phyloP scores from a whole-genome alignment of 768 basidiomycete species.

The Coprinopsis strossmayeri region DNA sequence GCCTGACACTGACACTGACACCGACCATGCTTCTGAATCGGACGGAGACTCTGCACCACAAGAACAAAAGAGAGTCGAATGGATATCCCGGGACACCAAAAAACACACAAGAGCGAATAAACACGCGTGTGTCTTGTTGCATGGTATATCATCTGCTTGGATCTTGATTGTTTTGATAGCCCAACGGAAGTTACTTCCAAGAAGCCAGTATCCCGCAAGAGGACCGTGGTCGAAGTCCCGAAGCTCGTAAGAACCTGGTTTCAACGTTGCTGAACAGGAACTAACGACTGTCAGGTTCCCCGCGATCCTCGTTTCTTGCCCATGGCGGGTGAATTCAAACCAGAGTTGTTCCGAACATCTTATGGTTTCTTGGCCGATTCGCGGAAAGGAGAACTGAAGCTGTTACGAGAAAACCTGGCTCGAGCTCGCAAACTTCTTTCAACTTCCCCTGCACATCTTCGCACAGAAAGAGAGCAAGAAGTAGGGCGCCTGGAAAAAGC shows the following conservation, averaged over 20 bases:
- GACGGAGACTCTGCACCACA: conserved; percentile 7
- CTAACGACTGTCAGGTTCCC: conserved; percentile 42
- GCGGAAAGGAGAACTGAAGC: conserved; percentile 57
- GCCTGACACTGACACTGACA: too few species aligned
- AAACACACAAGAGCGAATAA: conserved; percentile 59
- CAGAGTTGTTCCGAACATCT: conserved; percentile 56
- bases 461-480: conserved; percentile 59
- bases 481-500: conserved; percentile 64
- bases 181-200: conserved; percentile 83
- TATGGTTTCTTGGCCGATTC: conserved; percentile 72
- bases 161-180: conserved; percentile 29
- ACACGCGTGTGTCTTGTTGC: conserved; percentile 64
- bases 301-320: conserved; percentile 86
- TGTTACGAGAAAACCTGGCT: conserved; percentile 59
- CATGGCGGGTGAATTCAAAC: conserved; percentile 61
- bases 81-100: conserved; percentile 24
- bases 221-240: conserved; percentile 62
- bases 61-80: conserved; percentile 29
- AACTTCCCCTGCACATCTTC: conserved; percentile 55
- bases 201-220: conserved; percentile 67
- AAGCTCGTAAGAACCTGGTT: conserved; percentile 43
- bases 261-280: conserved; percentile 3
- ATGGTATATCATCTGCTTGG: neutral
- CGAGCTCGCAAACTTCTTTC: conserved; percentile 58
- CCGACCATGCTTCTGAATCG: too few species aligned